A percentile compares a stretch with the other conserved stretches of the same genome.
These are phyloP conservation scores for Crithidia mellificae DNA, from an alignment of 208 protist genomes.

Conservation along the genomic window DNA sequence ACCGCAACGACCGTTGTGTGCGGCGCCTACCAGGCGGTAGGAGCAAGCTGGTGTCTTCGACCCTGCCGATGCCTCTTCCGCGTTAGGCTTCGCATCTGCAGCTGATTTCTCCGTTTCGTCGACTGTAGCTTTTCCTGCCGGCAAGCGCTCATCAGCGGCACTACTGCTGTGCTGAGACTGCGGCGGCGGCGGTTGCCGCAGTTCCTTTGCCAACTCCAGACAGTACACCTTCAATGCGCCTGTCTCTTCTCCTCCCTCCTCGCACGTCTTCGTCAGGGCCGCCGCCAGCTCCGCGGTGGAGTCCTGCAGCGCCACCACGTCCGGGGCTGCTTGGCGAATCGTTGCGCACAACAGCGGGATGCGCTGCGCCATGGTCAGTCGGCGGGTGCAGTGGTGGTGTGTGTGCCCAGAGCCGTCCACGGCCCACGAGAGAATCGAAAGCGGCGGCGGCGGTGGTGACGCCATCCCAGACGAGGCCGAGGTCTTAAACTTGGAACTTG, in stretches of 20 bases:
- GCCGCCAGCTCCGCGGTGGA: constrained; percentile 52
- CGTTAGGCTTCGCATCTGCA: too few species aligned
- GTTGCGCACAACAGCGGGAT: constrained; percentile 54
- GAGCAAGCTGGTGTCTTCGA: neutral
- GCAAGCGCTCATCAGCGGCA: neutral
- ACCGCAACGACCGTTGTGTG: constrained; percentile 72
- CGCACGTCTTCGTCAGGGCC: too few species aligned
- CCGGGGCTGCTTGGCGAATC: constrained; percentile 43
- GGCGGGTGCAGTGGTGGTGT: constrained; percentile 55
- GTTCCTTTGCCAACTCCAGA: constrained; percentile 6
- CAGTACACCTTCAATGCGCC: constrained; percentile 14
- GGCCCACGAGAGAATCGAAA: constrained; percentile 78
- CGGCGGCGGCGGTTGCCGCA: constrained; percentile 14
- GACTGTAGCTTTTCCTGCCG: too few species aligned
- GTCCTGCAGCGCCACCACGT: constrained; percentile 85
- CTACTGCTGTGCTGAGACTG: neutral
- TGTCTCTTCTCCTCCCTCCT: too few species aligned
- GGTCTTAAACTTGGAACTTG: neutral
- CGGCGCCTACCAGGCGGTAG: constrained; percentile 61
- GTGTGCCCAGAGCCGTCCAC: constrained; percentile 62
- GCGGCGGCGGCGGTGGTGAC: constrained; percentile 16
- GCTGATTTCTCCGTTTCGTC: too few species aligned
- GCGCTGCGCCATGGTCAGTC: constrained; percentile 49
- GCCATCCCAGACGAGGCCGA: neutral
- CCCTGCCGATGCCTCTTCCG: neutral